Base-by-base conservation (phyloP, 768 basidiomycete species). In the Lactarius evosmus region DNA sequence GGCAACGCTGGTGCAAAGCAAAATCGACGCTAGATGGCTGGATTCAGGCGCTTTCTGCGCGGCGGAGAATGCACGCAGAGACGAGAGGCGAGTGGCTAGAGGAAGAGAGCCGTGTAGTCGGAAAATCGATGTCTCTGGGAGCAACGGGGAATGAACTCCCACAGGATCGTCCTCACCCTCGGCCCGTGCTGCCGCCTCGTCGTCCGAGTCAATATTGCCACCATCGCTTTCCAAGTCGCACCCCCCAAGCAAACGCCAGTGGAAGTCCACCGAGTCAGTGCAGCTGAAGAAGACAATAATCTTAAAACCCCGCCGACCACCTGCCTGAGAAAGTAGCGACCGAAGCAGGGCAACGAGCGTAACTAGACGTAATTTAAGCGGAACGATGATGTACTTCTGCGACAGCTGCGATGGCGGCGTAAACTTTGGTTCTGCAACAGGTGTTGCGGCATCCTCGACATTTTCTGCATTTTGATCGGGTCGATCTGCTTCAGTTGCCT, bases 211-310 rank as follows among this genome's bases (percentile, higher is more conserved):
- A 1, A 67, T 66, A 7, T 59, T 58, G 11, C 65, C 67, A 6
- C 55, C 36, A 8, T 38, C 67, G 4, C 40, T 22, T 16, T 60
- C 67, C 29, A 55, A 51, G 25, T 65, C 58, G 1, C 69, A 60
- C 2, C 25, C 54, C 0, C 87, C 89, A 1, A 98, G 75, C 25
- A 98, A 77, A 56, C 82, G 84, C 93, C 93, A 98, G 72, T 96
- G 94, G 71, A 93, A 98, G 74, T 99, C 96, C 19, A 99, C 97
- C 3, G 97, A 95, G 75, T 98, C 96, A 6, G 95, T 98, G 70
- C 94, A 98, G 69, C 91, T 96, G 65, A 99, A 78, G 76, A 99
- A 99, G 6, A 99, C 93, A 53, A 99, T 93, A 60, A 97, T 84
- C 74, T 91, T 93, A 46, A 80, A 80, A 12, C 83, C 83, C 46